Base-by-base conservation (phyloP, 768 basidiomycete genomes). In the Kondoa malvinella region DNA sequence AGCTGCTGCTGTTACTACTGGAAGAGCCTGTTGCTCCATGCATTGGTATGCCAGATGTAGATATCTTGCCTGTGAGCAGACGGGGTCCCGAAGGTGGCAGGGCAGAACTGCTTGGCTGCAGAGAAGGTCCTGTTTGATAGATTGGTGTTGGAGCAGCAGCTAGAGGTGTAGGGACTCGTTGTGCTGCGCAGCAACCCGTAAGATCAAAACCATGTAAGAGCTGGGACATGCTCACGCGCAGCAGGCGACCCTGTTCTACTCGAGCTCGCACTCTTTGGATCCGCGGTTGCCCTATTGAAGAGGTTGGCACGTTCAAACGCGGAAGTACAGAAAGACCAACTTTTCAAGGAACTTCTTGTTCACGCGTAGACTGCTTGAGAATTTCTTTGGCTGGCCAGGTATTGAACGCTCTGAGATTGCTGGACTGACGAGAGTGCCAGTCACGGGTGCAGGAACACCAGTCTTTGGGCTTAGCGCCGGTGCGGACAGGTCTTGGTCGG, bases 341-440 rank as follows among this genome's bases (percentile, higher is more conserved):
- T 92, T 94, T 80, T 91, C 88, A 57, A 96, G 80, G 77, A 96
- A 97, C 78, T 89, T 90, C 84, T 92, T 94, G 80, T 89, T 94
- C 77, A 96, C 89, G 76, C 90, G 91, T 70, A 90, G 84, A 31
- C 89, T 84, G 75, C 81, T 88, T 78, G 92, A 92, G 74, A 87
- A 85, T 81, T 96, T 97, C 68, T 77, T 76, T n/a, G 74, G 40
- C 40, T 50, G 40, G 8, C 40, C 40, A 21, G 12, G 8, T 8
- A 50, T 50, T 21, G 40, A 50, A 8, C 40, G 8, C 21, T 50
- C 40, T 8, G 40, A 50, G 40, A 50, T 8, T 8, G 40, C 8
- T 8, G 40, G 40, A 21, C 40, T 50, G 12, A 8, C 40, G 8
- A 21, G 8, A 8, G 40, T 21, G 8, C 12, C 40, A 50, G 8